Percentiles rank a stretch among this genome's conserved stretches.
phyloP scores from a whole-genome alignment of 2,329 filamentous ascomycete genomes.

The Metarhizium robertsii region DNA sequence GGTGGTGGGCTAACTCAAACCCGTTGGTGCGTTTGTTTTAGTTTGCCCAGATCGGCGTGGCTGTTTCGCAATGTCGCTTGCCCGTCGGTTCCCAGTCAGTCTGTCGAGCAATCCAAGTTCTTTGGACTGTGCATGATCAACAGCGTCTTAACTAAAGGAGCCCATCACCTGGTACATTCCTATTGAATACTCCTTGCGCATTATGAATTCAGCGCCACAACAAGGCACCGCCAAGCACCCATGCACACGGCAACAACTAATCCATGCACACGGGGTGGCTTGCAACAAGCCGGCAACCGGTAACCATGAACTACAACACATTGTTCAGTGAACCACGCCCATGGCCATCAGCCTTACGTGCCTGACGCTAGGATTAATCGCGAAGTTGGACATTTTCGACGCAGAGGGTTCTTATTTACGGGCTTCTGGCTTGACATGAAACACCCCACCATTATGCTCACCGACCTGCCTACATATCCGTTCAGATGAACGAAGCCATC shows the following conservation, averaged over 20 bases:
- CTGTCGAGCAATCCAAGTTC: too few relatives aligned
- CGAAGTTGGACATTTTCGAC: background rate
- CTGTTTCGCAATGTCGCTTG: background rate
- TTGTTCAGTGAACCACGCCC: background rate
- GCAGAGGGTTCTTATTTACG: background rate
- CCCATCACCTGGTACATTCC: too few relatives aligned
- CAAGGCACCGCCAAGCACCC: too few relatives aligned
- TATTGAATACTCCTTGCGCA: too few relatives aligned
- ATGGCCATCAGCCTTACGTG: background rate
- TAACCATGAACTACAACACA: background rate
- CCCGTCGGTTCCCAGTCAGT: background rate
- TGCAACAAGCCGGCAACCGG: background rate
- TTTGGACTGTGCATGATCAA: too few relatives aligned
- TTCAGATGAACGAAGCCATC: too few relatives aligned
- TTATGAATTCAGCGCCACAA: too few relatives aligned
- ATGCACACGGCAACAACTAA: too few relatives aligned
- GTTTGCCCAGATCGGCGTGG: background rate
- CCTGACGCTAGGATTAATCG: background rate
- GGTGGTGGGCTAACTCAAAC: too few relatives aligned
- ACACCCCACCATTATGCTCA: too few relatives aligned
- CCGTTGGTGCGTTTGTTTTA: background rate
- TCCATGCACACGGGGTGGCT: background rate
- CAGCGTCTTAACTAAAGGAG: too few relatives aligned
- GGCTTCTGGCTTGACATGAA: background rate
- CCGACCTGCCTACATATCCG: too few relatives aligned